A percentile compares a stretch with the other conserved stretches of the same genome.
These are phyloP conservation scores for Sphaerostilbella broomeana DNA, from an alignment of 2,329 filamentous ascomycete species.

Conservation along the genomic window DNA sequence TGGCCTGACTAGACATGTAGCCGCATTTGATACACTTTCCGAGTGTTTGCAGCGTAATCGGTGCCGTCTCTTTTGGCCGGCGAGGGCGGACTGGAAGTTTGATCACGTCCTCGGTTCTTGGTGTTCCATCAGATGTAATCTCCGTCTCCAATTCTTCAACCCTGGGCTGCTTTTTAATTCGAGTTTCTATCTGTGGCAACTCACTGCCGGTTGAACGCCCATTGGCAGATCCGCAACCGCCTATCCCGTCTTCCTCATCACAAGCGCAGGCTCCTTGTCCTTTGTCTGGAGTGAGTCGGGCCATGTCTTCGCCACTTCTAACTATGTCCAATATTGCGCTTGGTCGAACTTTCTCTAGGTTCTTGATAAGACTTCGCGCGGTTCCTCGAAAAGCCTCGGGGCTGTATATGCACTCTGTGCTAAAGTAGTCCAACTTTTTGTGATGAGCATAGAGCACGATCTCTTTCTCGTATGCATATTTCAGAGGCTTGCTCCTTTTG, in stretches of 20 bases:
- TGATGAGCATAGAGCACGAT: constrained; percentile 97
- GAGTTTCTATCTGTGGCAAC: constrained; percentile 73
- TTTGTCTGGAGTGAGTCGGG: constrained; percentile 52
- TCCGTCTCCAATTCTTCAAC: constrained; percentile 26
- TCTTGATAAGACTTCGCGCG: constrained; percentile 88
- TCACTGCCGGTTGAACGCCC: constrained; percentile 64
- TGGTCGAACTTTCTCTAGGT: constrained; percentile 83
- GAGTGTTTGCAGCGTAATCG: constrained; percentile 59
- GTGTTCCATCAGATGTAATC: constrained; percentile 22
- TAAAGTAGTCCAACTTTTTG: constrained; percentile 96
- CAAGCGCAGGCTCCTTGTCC: constrained; percentile 30
- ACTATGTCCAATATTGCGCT: constrained; percentile 95
- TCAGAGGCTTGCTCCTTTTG: constrained; percentile 91
- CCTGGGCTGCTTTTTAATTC: constrained; percentile 17
- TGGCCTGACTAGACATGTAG: constrained; percentile 88
- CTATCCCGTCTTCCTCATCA: constrained; percentile 36
- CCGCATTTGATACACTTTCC: constrained; percentile 83
- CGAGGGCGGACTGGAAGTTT: constrained; percentile 29
- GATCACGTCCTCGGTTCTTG: constrained; percentile 22
- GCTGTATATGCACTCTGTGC: constrained; percentile 96
- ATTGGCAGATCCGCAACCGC: constrained; percentile 64
- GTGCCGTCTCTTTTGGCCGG: constrained; percentile 22
- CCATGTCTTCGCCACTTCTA: constrained; percentile 93
- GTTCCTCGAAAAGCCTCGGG: constrained; percentile 94
- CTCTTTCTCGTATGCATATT: constrained; percentile 98